Evolutionary conservation across 495 filamentous ascomycete genomes (phyloP), one percentile per base, ranked within the genome.

Genomic region (Terfezia claveryi): DNA sequence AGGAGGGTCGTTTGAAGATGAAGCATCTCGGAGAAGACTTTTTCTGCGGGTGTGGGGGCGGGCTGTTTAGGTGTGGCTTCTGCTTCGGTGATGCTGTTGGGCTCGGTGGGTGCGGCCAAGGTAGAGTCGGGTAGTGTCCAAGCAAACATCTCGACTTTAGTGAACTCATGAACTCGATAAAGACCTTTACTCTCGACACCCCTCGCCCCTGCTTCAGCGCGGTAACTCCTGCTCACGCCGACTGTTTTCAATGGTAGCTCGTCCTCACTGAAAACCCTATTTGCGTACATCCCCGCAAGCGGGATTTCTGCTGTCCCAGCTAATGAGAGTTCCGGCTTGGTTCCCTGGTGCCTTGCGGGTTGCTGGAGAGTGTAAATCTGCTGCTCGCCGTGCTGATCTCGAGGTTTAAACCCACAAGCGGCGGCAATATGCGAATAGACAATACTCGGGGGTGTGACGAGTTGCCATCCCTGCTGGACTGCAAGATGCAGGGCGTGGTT

Each of bases 81-180:
- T 46, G 41, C 12, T 14, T 56, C 41, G 17, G 27, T 17, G 2
- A 14, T 8, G 36, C 23, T 8, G 38, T 49, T 61, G 54, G 32
- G 66, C 16, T 32, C 51, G 41, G 10, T 57, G 23, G 32, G 63
- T 4, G 59, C 56, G 0, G 49, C 52, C 23, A 71, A 71, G 10
- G 80, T 78, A 0, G 69, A 49, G 41, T 46, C 41, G 41, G 41
- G 41, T 14, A 14, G 8, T 6, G 78, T 78, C 89, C 89, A 98
- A 0, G 80, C 85, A 65, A 98, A 98, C 71, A 98, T 79, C 66
- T 98, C 91, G 1, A 96, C 89, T 64, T 98, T 98, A 41, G 87
- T 93, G 69, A 98, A 98, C 66, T 98, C 91, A 70, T 96, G 91
- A n/a, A 98, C 91, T 11, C 91, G 81, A 69, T 96, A 98, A 8